A percentile compares a stretch with the other conserved stretches of the same genome.
Conservation (phyloP, 2,329 filamentous ascomycete genomes). For the Botrytis deweyae region DNA sequence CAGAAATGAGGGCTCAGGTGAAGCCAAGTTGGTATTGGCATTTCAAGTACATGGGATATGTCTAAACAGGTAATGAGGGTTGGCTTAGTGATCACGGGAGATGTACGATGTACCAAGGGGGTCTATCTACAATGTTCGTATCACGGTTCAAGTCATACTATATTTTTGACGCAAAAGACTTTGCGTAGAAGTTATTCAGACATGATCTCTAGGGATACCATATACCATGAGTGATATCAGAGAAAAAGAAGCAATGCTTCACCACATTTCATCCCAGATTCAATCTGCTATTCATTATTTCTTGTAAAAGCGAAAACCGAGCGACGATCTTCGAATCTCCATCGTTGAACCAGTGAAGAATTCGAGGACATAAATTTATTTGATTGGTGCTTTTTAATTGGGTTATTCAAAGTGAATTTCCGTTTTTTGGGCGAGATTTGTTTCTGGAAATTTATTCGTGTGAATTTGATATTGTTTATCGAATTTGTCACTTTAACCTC, state of each 20-base stretch:
- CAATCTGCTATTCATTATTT: neutral
- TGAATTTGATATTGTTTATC: too few species aligned
- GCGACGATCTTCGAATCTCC: neutral
- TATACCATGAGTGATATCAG: neutral
- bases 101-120: neutral
- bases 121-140: neutral
- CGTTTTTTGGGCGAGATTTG: too few species aligned
- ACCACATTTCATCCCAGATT: neutral
- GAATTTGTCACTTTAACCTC: neutral
- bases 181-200: neutral
- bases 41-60: too few species aligned
- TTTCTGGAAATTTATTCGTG: neutral
- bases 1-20: rapidly evolving
- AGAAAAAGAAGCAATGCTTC: neutral
- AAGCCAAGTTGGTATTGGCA: too few species aligned
- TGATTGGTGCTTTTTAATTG: neutral
- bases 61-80: too few species aligned
- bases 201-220: rapidly evolving
- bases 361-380: neutral
- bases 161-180: neutral
- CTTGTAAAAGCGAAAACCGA: neutral
- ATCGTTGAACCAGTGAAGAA: neutral
- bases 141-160: too few species aligned
- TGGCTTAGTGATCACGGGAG: neutral
- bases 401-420: neutral